phyloP scores from a whole-genome alignment of 148 eudicot genomes.

The Camellia granthamiana region DNA sequence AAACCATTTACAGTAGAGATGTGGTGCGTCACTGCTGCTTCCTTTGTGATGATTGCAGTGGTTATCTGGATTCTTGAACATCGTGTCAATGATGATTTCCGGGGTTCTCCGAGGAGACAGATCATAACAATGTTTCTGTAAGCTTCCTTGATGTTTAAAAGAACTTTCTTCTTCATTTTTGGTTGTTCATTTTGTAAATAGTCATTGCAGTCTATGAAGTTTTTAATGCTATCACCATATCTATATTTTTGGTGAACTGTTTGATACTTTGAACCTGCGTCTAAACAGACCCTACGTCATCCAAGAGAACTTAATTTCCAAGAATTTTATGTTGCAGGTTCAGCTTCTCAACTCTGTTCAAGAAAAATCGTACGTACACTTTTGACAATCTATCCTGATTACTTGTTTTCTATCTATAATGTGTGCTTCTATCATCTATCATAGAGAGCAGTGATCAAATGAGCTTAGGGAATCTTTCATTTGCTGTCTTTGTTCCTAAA shows the following conservation, averaged over 20 bases:
- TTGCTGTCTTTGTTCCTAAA: not conserved
- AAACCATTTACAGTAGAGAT: constrained; percentile 40
- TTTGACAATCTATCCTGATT: not conserved
- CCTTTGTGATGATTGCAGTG: constrained; percentile 35
- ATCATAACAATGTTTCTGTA: constrained; percentile 31
- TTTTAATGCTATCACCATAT: not conserved
- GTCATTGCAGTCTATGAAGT: not conserved
- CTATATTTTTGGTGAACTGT: not conserved
- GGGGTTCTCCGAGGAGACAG: constrained; percentile 48
- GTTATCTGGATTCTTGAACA: constrained; percentile 60
- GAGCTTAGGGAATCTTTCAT: not conserved
- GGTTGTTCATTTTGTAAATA: not conserved
- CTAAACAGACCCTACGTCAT: not conserved
- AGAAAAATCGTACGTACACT: constrained; percentile 22
- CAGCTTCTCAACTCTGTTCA: constrained; percentile 33
- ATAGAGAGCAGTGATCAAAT: not conserved
- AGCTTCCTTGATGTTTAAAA: constrained; percentile 8
- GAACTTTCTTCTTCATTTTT: not conserved
- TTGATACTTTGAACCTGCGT: not conserved
- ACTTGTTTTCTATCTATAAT: not conserved
- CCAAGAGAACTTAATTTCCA: not conserved
- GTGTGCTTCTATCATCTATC: not conserved
- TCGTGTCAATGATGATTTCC: constrained; percentile 45
- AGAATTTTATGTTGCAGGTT: constrained; percentile 23
- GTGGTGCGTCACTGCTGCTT: constrained; percentile 43